A percentile compares a stretch with the other conserved stretches of the same genome.
Evolutionary conservation across 257 asterid genomes (phyloP).

Genomic region (Solanum arcanum): DNA sequence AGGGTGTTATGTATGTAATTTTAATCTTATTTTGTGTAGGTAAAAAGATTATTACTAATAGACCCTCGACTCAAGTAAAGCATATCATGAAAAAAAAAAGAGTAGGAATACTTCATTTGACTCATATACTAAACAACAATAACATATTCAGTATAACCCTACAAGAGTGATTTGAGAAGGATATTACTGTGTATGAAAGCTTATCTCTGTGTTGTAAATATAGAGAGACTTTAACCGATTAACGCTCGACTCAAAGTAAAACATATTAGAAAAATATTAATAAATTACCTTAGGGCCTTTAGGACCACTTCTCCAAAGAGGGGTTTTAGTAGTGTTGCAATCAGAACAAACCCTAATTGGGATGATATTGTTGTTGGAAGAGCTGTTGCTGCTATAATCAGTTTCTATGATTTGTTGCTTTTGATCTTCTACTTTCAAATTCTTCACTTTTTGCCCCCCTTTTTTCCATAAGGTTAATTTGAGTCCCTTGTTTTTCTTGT

Average conservation of each 20-base stretch:
- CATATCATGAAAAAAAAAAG: too few relatives aligned
- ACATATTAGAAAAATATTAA: neutral
- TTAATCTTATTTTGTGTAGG: neutral
- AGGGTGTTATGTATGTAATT: too few relatives aligned
- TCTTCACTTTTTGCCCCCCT: slow-evolving; percentile 36
- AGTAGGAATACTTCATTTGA: neutral
- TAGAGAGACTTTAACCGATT: rapidly evolving
- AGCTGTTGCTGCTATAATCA: slow-evolving; percentile 48
- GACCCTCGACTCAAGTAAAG: neutral
- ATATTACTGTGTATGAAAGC: neutral
- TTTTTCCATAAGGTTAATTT: slow-evolving; percentile 40
- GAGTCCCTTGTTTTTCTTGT: slow-evolving; percentile 26
- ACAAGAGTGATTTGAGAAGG: neutral
- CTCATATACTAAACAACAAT: neutral
- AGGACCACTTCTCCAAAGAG: slow-evolving; percentile 99
- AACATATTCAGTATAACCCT: neutral
- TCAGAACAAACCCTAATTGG: slow-evolving; percentile 96
- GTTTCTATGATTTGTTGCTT: slow-evolving; percentile 19
- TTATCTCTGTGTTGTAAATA: neutral
- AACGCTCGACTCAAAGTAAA: neutral
- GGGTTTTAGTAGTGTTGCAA: slow-evolving; percentile 93
- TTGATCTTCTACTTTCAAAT: slow-evolving; percentile 19
- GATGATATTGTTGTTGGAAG: slow-evolving; percentile 30
- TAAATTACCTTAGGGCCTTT: slow-evolving; percentile 83
- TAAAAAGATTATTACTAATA: too few relatives aligned